Evolutionary conservation across 768 basidiomycete genomes (phyloP), one percentile per base, ranked within the genome.

Genomic region (Boletus subcaerulescens): DNA sequence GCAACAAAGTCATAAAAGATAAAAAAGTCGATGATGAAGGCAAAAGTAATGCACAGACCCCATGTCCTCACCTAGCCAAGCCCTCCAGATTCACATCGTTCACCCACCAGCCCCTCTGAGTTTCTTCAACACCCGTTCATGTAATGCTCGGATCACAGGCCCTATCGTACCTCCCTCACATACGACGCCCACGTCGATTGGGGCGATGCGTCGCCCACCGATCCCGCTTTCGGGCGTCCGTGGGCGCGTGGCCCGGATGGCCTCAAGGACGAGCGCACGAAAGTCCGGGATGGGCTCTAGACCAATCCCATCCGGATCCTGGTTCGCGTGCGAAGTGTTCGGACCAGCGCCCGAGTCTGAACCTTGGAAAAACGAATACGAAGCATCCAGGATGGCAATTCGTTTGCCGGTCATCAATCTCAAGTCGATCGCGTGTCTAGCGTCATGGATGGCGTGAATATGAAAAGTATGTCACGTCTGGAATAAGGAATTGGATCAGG

Each of bases 351-450:
- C 45, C 8, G 52, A 18, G 33, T 50, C 56, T 7, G 53, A 43
- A 18, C 50, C 46, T 36, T 51, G 65, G 52, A 77, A 86, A 17
- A 90, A 68, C 3, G 85, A 81, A 65, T 82, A 75, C 1, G 89
- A 86, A 4, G 78, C 88, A 64, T 93, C 91, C n/a, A 91, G 69
- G 46, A 93, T 82, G 18, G 78, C 82, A 13, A 92, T 79, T 13
- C 83, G 82, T 59, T 81, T 78, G 35, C 76, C 77, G 12, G 76
- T 79, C 81, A 91, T 82, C 63, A 91, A 75, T 61, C 91, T 82
- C 68, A 91, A 83, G 66, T 93, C 91, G 50, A 93, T 75, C 0
- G 88, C 90, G 65, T 91, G 83, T 62, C 88, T 89, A 41, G 13
- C 31, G 32, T 35, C 2, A 41, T 22, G 40, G 20, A 12, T 5